Base-by-base conservation (phyloP, 1,284 basidiomycete genomes). In the Caloboletus firmus region DNA sequence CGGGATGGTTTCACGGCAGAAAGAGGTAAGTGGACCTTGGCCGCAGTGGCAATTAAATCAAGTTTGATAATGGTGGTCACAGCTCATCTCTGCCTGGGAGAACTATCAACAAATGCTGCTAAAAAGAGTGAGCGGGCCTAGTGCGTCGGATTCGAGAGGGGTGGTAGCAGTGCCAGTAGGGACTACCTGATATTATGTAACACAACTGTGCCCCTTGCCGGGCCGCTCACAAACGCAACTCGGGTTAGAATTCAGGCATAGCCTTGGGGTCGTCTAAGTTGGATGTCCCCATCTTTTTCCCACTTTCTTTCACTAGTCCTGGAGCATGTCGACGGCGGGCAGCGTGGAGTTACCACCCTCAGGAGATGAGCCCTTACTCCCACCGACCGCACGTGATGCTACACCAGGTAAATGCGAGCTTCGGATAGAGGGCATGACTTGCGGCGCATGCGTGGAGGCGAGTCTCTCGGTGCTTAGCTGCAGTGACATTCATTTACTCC, bases 381-480 rank as follows among this genome's bases (percentile, higher is more conserved):
- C 57, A 2, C 22, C 58, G 63, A 70, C 41, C 55, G 56, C 40
- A 22, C 44, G 50, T 13, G 56, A 45, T 20, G 55, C 57, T 13
- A 59, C 55, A 9, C 61, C 59, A 10, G 75, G 74, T 48, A 81
- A 72, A 72, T 89, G 86, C 64, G 91, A 92, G 63, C 73, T 94
- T 36, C 76, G 86, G 57, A 85, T 94, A 67, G 86, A 91, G 65
- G 93, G 93, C n/a, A 95, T 95, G 92, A 94, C 93, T 0, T 95
- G 92, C 65, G 87, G 91, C 10, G 77, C 91, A 39, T 95, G 92
- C 65, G 93, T 95, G n/a, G 87, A 93, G 81, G 91, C 90, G 63
- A 62, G 83, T 71, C 20, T 2, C 3, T 28, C 18, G 2, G 4
- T 11, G 5, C n/a, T 13, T 18, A 3, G n/a, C 18, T 37, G 8